Conservation (phyloP, 2,329 filamentous ascomycete species). For the Epichloe uncinata region DNA sequence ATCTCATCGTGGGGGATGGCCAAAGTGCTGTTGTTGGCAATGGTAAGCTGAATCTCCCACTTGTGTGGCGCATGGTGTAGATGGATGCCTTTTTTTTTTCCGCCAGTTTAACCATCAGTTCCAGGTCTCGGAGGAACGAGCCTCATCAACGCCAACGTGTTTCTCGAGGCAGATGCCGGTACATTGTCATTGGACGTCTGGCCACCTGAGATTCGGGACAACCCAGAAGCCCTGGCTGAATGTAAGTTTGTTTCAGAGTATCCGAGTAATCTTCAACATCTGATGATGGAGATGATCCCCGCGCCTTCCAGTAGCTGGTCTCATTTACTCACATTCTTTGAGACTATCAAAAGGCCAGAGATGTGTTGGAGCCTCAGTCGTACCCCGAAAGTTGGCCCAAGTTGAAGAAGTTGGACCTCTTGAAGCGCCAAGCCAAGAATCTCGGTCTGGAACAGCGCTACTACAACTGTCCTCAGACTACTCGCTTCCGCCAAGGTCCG, state of each 20-base stretch:
- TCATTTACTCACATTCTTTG: background rate
- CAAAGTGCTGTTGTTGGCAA: constrained; percentile 50
- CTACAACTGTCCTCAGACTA: constrained; percentile 45
- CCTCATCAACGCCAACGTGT: constrained; percentile 55
- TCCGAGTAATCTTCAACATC: too few relatives aligned
- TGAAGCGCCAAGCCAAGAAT: constrained; percentile 41
- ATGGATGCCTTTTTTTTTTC: background rate
- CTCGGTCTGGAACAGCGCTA: constrained; percentile 41
- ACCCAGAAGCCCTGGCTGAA: constrained; percentile 25
- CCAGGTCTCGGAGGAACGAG: constrained; percentile 50
- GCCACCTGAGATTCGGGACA: constrained; percentile 42
- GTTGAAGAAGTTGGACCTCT: constrained; percentile 43
- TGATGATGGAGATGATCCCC: too few relatives aligned
- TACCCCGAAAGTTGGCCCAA: constrained; percentile 46
- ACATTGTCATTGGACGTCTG: constrained; percentile 41
- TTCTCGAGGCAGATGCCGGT: constrained; percentile 42
- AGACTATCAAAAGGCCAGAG: constrained; percentile 44
- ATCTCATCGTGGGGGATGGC: constrained; percentile 47
- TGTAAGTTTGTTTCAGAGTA: constrained; percentile 27
- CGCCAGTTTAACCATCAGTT: background rate
- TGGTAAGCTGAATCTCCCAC: constrained; percentile 26
- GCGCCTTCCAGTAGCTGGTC: background rate
- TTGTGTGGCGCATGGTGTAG: too few relatives aligned
- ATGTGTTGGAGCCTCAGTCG: constrained; percentile 42
- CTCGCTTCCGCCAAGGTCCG: constrained; percentile 44